A percentile compares a stretch with the other conserved stretches of the same genome.
Evolutionary conservation across 768 basidiomycete species (phyloP).

Genomic region (Pisolithus orientalis): DNA sequence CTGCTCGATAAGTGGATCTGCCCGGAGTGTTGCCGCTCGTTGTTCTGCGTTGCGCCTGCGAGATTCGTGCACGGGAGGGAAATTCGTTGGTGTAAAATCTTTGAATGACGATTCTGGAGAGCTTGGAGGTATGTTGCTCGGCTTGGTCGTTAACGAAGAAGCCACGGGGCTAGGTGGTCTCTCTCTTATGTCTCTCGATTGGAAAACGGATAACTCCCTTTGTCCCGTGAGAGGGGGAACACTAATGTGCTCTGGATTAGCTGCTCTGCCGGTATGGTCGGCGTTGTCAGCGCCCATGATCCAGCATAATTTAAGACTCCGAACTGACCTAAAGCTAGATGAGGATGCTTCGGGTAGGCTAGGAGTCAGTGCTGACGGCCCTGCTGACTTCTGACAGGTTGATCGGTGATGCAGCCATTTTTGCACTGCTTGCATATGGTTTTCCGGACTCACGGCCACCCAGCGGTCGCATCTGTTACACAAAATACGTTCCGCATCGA

Average conservation of each 20-base stretch:
- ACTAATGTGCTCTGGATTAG: constrained; percentile 7
- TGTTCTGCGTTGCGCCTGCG: constrained; percentile 75
- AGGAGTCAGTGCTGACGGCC: constrained; percentile 4
- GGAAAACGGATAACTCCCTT: constrained; percentile 8
- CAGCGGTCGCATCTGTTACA: constrained; percentile 66
- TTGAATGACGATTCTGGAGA: constrained; percentile 41
- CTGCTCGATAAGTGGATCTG: constrained; percentile 56
- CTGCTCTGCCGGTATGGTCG: constrained; percentile 4
- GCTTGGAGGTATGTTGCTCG: constrained; percentile 14
- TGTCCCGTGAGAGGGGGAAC: constrained; percentile 30
- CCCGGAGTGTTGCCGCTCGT: constrained; percentile 62
- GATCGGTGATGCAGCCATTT: constrained; percentile 61
- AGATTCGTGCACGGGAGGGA: constrained; percentile 55
- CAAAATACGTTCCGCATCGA: constrained; percentile 64
- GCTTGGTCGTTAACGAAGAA: constrained; percentile 4
- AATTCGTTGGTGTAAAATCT: constrained; percentile 53
- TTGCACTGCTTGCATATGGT: constrained; percentile 55
- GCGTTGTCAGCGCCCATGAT: background rate
- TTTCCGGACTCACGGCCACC: constrained; percentile 55
- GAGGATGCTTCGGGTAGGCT: constrained; percentile 16
- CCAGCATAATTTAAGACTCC: constrained; percentile 1
- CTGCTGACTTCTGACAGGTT: constrained; percentile 39
- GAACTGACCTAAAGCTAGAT: constrained; percentile 17
- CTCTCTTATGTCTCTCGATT: constrained; percentile 21
- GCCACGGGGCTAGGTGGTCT: constrained; percentile 6